Evolutionary conservation across 2,329 filamentous ascomycete species (phyloP).

Genomic region (Hymenoscyphus fructigenus): DNA sequence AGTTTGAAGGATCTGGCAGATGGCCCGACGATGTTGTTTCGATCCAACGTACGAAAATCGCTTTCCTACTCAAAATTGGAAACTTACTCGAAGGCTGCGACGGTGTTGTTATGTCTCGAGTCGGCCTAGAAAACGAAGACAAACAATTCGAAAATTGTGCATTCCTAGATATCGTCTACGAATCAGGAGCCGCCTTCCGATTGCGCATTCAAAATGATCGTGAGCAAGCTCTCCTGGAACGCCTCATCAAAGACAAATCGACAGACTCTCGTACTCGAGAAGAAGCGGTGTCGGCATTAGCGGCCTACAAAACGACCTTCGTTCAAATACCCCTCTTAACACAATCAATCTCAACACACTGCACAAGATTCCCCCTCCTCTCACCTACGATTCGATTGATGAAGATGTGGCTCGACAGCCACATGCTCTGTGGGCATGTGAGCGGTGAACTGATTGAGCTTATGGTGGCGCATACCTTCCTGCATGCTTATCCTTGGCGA

Average conservation of each 20-base stretch:
- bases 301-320: slow-evolving; percentile 69
- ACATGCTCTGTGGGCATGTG: slow-evolving; percentile 77
- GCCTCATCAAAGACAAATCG: slow-evolving; percentile 72
- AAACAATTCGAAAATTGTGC: slow-evolving; percentile 71
- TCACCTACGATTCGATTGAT: slow-evolving; percentile 80
- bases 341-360: slow-evolving; percentile 76
- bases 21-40: slow-evolving; percentile 92
- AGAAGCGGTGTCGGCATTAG: slow-evolving; percentile 67
- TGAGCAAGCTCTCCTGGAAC: slow-evolving; percentile 77
- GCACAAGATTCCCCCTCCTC: slow-evolving; percentile 75
- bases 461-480: slow-evolving; percentile 73
- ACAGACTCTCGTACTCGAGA: slow-evolving; percentile 65
- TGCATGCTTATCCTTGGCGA: slow-evolving; percentile 78
- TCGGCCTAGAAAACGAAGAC: slow-evolving; percentile 78
- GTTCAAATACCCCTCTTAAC: slow-evolving; percentile 74
- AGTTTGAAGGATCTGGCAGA: slow-evolving; percentile 88
- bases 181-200: slow-evolving; percentile 72
- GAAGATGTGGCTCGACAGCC: slow-evolving; percentile 86
- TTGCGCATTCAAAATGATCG: slow-evolving; percentile 86
- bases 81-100: slow-evolving; percentile 64
- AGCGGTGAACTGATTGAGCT: slow-evolving; percentile 82
- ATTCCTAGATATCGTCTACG: slow-evolving; percentile 79
- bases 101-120: slow-evolving; percentile 59
- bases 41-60: slow-evolving; percentile 91
- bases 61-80: slow-evolving; percentile 70